A percentile compares a stretch with the other conserved stretches of the same genome.
Conservation (phyloP, 164 flowering plant species). For the Vitis cinerea region DNA sequence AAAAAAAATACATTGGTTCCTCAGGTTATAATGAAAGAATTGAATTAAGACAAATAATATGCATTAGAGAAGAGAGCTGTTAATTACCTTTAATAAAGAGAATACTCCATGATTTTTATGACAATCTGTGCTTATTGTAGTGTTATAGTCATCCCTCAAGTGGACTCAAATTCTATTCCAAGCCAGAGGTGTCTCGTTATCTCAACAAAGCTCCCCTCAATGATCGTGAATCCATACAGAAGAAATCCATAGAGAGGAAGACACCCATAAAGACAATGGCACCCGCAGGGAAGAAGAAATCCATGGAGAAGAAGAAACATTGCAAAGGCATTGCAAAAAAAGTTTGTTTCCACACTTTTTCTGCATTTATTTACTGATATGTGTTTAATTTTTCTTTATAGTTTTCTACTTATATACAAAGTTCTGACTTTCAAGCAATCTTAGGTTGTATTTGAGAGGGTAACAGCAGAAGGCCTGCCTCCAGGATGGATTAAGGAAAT, state of each 20-base stretch:
- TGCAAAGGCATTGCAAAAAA: slow-evolving; percentile 8
- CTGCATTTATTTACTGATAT: slow-evolving; percentile 1
- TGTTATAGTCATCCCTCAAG: slow-evolving; percentile 26
- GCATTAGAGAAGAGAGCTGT: neutral
- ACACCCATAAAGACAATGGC: neutral
- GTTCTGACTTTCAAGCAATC: slow-evolving; percentile 23
- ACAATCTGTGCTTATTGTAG: slow-evolving; percentile 22
- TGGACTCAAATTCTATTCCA: slow-evolving; percentile 33
- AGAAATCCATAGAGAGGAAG: slow-evolving; percentile 5
- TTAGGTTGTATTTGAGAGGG: slow-evolving; percentile 44
- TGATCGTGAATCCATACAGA: slow-evolving; percentile 9
- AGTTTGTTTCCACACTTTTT: slow-evolving; percentile 11
- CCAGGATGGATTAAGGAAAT: slow-evolving; percentile 60
- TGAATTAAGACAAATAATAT: too few species aligned
- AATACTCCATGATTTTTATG: neutral
- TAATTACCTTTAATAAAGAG: neutral
- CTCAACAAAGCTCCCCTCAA: slow-evolving; percentile 8
- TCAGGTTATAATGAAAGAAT: too few species aligned
- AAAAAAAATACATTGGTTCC: too few species aligned
- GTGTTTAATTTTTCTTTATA: neutral
- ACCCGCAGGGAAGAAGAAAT: slow-evolving; percentile 8
- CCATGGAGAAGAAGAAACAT: too few species aligned
- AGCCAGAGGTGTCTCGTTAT: slow-evolving; percentile 33
- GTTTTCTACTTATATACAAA: neutral
- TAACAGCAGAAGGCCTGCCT: slow-evolving; percentile 45